Conservation (phyloP, 1,284 basidiomycete species). For the Neonothopanus nambi region DNA sequence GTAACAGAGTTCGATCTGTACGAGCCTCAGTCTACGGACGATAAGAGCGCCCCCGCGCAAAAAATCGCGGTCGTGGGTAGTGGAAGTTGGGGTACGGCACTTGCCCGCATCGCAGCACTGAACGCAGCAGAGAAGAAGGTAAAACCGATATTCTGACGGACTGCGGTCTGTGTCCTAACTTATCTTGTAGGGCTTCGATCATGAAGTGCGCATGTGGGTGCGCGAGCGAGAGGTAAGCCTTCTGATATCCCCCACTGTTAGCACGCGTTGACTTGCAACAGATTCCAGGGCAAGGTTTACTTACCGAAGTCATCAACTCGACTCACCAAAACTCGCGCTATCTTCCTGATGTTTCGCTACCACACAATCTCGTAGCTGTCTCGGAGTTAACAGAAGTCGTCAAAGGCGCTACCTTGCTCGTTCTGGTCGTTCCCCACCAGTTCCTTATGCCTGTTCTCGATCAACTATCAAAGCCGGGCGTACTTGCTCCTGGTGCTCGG, state of each 20-base stretch:
- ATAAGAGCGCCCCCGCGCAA: conserved; percentile 13
- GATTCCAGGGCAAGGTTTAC: conserved; percentile 19
- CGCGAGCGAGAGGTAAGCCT: conserved; percentile 19
- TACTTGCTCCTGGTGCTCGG: conserved; percentile 13
- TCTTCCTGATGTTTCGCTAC: conserved; percentile 20
- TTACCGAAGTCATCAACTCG: conserved; percentile 20
- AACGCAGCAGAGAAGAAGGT: conserved; percentile 19
- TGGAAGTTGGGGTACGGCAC: conserved; percentile 23
- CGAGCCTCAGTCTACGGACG: conserved; percentile 18
- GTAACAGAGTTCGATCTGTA: conserved; percentile 21
- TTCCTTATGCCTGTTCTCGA: conserved; percentile 20
- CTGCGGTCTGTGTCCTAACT: too few species aligned
- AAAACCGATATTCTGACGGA: not conserved
- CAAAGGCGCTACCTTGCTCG: conserved; percentile 18
- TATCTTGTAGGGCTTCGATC: conserved; percentile 17
- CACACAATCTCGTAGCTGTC: conserved; percentile 19
- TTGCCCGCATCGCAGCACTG: conserved; percentile 21
- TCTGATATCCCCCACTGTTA: not conserved
- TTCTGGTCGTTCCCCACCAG: conserved; percentile 21
- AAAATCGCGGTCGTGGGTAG: conserved; percentile 21
- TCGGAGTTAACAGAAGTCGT: conserved; percentile 16
- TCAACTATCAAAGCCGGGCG: conserved; percentile 16
- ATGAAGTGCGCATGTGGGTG: conserved; percentile 22
- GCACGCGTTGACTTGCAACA: not conserved
- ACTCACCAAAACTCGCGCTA: conserved; percentile 20